Conservation (phyloP, 2,329 filamentous ascomycete genomes). For the Rhinocladiella similis region DNA sequence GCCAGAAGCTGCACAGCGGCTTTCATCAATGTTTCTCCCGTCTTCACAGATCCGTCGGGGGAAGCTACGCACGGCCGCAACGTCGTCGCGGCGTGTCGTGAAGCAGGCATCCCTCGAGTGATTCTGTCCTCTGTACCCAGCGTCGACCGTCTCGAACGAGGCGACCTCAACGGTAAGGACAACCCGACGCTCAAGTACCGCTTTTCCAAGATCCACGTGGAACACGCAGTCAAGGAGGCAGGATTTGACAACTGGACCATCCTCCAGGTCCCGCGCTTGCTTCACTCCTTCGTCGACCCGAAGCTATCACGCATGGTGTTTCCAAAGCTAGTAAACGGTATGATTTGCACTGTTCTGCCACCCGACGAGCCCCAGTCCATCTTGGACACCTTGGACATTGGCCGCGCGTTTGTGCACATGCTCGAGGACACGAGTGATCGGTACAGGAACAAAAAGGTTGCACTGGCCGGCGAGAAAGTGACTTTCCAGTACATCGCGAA, state of each 20-base stretch:
- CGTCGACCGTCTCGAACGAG: background rate
- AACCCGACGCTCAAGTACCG: constrained; percentile 29
- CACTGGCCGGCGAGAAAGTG: constrained; percentile 49
- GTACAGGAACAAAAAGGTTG: constrained; percentile 41
- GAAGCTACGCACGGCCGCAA: background rate
- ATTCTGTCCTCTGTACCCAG: background rate
- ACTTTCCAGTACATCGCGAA: constrained; percentile 28
- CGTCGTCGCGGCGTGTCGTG: background rate
- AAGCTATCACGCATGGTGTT: background rate
- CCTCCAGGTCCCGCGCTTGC: background rate
- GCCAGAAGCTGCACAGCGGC: constrained; percentile 5
- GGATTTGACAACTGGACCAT: background rate
- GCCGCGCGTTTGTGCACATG: constrained; percentile 47
- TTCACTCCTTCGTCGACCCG: background rate
- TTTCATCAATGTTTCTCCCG: constrained; percentile 22
- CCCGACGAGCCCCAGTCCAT: constrained; percentile 40
- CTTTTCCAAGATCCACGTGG: background rate
- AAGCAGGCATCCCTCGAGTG: background rate
- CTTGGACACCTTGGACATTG: constrained; percentile 47
- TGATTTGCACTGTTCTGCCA: constrained; percentile 2
- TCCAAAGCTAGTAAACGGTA: background rate
- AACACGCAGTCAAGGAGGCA: background rate
- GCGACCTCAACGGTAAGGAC: constrained; percentile 32
- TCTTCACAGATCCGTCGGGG: constrained; percentile 19
- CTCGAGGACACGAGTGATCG: constrained; percentile 38